These are phyloP conservation scores for Rosellinia necatrix DNA, from an alignment of 2,329 filamentous ascomycete genomes.

Conservation along the genomic window DNA sequence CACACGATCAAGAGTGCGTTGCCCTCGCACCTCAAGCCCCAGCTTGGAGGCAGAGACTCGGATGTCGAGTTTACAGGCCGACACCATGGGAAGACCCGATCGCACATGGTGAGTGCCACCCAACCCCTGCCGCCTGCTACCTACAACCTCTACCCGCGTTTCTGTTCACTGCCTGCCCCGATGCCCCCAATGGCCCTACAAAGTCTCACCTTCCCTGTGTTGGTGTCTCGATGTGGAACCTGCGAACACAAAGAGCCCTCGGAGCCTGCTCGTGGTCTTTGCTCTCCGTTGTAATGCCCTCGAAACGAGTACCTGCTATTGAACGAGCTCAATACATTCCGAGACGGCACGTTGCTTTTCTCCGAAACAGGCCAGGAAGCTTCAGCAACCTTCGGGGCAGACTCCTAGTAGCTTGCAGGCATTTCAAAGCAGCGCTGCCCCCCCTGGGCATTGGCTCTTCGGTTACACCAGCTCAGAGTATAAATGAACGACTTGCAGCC, in stretches of 20 bases:
- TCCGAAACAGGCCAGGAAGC: not conserved
- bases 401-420: not conserved
- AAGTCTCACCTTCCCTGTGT: slow-evolving; percentile 7
- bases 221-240: slow-evolving; percentile 14
- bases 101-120: slow-evolving; percentile 73
- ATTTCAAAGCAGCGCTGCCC: slow-evolving; percentile 1
- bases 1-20: slow-evolving; percentile 74
- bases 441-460: not conserved
- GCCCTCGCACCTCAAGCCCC: slow-evolving; percentile 81
- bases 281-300: not conserved
- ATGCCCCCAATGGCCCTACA: slow-evolving; percentile 3
- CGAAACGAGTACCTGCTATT: not conserved
- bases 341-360: not conserved
- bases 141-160: not conserved
- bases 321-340: slow-evolving; percentile 11
- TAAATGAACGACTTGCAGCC: not conserved
- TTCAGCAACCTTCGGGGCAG: not conserved
- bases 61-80: slow-evolving; percentile 61
- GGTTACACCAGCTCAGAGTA: too few species aligned
- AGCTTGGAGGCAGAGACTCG: slow-evolving; percentile 47
- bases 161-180: not conserved
- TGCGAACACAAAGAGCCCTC: slow-evolving; percentile 13
- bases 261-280: slow-evolving; percentile 1
- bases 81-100: slow-evolving; percentile 84
- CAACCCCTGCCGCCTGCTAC: too few species aligned